Conservation (phyloP, 202 grass and related monocot genomes). For the Schoenoplectus tabernaemontani region DNA sequence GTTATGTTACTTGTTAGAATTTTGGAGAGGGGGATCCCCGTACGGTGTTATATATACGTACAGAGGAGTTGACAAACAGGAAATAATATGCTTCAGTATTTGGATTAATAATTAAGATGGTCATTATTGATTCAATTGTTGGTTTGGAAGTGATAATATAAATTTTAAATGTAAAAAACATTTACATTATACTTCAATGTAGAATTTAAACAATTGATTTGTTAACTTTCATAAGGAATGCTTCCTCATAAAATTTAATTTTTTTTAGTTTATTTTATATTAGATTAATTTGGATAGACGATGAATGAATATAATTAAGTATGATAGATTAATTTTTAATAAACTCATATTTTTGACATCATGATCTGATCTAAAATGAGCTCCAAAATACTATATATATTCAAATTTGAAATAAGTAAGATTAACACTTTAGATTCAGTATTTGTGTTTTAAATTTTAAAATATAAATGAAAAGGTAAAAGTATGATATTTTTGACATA, state of each 20-base stretch:
- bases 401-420: too few species aligned
- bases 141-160: neutral
- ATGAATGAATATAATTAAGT: neutral
- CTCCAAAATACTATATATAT: too few species aligned
- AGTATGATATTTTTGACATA: too few species aligned
- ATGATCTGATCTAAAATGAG: too few species aligned
- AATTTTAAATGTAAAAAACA: neutral
- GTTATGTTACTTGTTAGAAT: neutral
- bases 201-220: neutral
- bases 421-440: too few species aligned
- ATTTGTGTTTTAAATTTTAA: too few species aligned
- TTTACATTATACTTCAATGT: neutral
- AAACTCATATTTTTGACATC: too few species aligned
- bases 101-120: neutral
- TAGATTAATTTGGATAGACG: neutral
- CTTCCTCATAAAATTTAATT: neutral
- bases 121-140: neutral
- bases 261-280: neutral
- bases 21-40: neutral
- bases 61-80: neutral
- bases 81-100: neutral
- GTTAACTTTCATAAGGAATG: neutral
- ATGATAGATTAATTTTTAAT: neutral
- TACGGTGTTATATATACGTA: neutral
- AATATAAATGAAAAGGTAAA: too few species aligned